Evolutionary conservation across 2,329 filamentous ascomycete genomes (phyloP).

Genomic region (Colletotrichum costaricense): DNA sequence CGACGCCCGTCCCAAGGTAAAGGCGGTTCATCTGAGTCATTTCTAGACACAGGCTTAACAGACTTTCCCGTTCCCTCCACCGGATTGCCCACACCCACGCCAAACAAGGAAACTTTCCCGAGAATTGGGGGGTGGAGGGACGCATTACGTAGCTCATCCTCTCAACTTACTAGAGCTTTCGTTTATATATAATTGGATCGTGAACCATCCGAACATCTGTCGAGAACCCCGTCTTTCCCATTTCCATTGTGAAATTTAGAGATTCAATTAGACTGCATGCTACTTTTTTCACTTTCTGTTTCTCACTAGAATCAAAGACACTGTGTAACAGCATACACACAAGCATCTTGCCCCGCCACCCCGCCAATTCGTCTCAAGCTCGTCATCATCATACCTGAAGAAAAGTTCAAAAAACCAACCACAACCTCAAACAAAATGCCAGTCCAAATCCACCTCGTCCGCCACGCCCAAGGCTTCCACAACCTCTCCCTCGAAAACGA

Average conservation of each 20-base stretch:
- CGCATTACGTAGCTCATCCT: slow-evolving; percentile 16
- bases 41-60: neutral
- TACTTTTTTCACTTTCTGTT: neutral
- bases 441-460: slow-evolving; percentile 73
- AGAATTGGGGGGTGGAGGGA: neutral
- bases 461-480: slow-evolving; percentile 84
- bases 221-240: neutral
- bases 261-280: slow-evolving; percentile 1
- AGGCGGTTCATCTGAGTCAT: slow-evolving; percentile 1
- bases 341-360: neutral
- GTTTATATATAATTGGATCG: slow-evolving; percentile 4
- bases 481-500: slow-evolving; percentile 80
- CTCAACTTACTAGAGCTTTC: neutral
- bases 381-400: neutral
- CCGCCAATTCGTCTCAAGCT: neutral
- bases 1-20: neutral
- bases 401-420: neutral
- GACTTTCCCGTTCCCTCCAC: neutral
- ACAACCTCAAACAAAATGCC: slow-evolving; percentile 50
- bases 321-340: neutral
- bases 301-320: neutral
- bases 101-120: slow-evolving; percentile 10
- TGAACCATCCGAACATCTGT: neutral
- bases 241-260: neutral
- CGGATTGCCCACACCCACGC: slow-evolving; percentile 6